Base-by-base conservation (phyloP, 352 stramenopile genomes). In the Globisporangium paddicum region DNA sequence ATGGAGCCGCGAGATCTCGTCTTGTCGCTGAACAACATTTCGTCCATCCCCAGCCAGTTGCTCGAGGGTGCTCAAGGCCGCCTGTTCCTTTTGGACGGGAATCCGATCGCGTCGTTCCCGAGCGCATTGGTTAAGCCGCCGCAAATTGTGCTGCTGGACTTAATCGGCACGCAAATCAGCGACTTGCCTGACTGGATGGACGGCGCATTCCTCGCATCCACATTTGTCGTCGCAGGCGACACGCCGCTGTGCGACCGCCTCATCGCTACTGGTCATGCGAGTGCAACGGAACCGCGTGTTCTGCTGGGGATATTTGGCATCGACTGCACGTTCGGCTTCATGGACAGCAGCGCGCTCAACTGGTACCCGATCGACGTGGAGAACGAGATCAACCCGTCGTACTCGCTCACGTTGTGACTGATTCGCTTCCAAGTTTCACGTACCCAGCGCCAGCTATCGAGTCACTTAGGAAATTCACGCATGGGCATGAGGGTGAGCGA, bases 361-460 rank as follows among this genome's bases (percentile, higher is more conserved):
- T 60, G 41, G 41, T 60, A 54, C 30, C 55, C 55, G 28, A 52
- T 60, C 18, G 55, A 54, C 42, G 37, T 52, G 14, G 55, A 53
- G 25, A 13, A 7, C 14, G 26, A 2, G 3, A 32, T 50, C 30
- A 60, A 60, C 41, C 53, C 53, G 19, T 59, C 53, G 10, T 59
- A 59, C 40, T 50, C 40, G 16, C 37, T 51, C 34, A n/a, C n/a
- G n/a, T n/a, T n/a, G n/a, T n/a, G n/a, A n/a, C n/a, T n/a, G n/a
- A n/a, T n/a, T n/a, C n/a, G n/a, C n/a, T n/a, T n/a, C n/a, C n/a
- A n/a, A n/a, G n/a, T n/a, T n/a, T n/a, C n/a, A n/a, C n/a, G n/a
- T n/a, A n/a, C n/a, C n/a, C n/a, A n/a, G n/a, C n/a, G n/a, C n/a
- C n/a, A n/a, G n/a, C n/a, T n/a, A n/a, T n/a, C n/a, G n/a, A n/a